phyloP scores from a whole-genome alignment of 1,284 basidiomycete genomes.

The Austropuccinia psidii region DNA sequence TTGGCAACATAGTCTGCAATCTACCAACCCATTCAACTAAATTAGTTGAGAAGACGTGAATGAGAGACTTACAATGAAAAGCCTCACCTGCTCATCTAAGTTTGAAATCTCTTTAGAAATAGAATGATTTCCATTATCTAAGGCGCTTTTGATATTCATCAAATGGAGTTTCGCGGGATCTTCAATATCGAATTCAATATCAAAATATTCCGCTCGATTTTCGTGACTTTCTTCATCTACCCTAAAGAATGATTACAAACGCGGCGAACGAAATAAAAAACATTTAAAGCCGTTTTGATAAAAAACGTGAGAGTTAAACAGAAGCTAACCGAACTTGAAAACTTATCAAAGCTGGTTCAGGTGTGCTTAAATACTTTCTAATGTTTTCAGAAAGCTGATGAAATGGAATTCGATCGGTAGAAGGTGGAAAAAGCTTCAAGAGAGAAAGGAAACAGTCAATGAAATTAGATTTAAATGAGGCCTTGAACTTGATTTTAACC shows the following conservation, averaged over 20 bases:
- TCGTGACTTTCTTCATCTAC: slow-evolving; percentile 24
- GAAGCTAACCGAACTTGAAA: slow-evolving; percentile 21
- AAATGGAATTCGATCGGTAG: slow-evolving; percentile 10
- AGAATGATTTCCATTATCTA: slow-evolving; percentile 3
- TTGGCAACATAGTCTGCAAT: slow-evolving; percentile 27
- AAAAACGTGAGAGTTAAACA: neutral
- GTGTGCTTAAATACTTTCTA: neutral
- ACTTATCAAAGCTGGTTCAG: slow-evolving; percentile 15
- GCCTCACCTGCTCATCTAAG: slow-evolving; percentile 29
- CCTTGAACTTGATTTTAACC: neutral
- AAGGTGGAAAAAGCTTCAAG: slow-evolving; percentile 16
- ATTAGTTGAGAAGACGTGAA: too few species aligned
- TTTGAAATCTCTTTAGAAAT: slow-evolving; percentile 22
- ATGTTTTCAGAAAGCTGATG: slow-evolving; percentile 25
- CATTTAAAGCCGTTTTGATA: neutral
- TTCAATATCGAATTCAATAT: slow-evolving; percentile 29
- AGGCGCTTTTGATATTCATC: slow-evolving; percentile 3
- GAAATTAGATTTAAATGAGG: neutral
- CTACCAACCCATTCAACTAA: neutral
- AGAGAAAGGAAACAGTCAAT: neutral
- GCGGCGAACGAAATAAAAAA: neutral
- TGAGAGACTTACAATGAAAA: neutral
- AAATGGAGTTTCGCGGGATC: slow-evolving; percentile 34
- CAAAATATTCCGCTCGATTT: slow-evolving; percentile 24
- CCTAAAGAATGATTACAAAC: neutral